phyloP scores from a whole-genome alignment of 148 eudicot species.

The Spergularia bocconei region DNA sequence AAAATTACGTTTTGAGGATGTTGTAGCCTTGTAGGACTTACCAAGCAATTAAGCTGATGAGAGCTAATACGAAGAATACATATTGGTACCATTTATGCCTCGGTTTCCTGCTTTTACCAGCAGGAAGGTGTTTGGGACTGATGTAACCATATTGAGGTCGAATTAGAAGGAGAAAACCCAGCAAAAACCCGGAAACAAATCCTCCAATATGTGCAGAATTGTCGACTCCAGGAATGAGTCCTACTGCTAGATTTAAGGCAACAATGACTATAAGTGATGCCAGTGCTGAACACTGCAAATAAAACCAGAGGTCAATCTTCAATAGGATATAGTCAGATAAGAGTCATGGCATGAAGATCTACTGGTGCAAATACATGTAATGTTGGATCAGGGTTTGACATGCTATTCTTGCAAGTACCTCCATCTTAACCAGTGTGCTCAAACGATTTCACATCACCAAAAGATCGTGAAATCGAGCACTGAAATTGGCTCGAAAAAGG shows the following conservation, averaged over 20 bases:
- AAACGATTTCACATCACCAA: neutral
- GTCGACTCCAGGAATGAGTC: conserved; percentile 46
- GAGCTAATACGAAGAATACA: conserved; percentile 26
- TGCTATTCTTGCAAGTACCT: neutral
- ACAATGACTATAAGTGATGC: conserved; percentile 29
- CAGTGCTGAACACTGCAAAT: conserved; percentile 39
- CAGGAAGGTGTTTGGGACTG: conserved; percentile 34
- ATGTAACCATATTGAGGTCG: conserved; percentile 49
- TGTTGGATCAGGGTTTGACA: too few relatives aligned
- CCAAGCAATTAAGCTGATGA: conserved; percentile 29
- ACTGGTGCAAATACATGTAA: too few relatives aligned
- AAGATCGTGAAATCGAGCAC: too few relatives aligned
- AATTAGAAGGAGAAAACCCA: conserved; percentile 37
- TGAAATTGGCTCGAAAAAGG: neutral
- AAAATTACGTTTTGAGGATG: neutral
- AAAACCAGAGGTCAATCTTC: neutral
- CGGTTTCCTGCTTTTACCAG: conserved; percentile 20
- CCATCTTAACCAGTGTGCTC: neutral
- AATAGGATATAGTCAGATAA: too few relatives aligned
- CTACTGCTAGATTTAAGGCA: conserved; percentile 40
- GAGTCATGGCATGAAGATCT: neutral
- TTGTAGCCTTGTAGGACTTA: conserved; percentile 15
- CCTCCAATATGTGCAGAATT: conserved; percentile 46
- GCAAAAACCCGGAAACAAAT: conserved; percentile 32
- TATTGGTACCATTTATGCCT: conserved; percentile 42